Conservation (phyloP, 345 rosid species). For the Camelina neglecta region DNA sequence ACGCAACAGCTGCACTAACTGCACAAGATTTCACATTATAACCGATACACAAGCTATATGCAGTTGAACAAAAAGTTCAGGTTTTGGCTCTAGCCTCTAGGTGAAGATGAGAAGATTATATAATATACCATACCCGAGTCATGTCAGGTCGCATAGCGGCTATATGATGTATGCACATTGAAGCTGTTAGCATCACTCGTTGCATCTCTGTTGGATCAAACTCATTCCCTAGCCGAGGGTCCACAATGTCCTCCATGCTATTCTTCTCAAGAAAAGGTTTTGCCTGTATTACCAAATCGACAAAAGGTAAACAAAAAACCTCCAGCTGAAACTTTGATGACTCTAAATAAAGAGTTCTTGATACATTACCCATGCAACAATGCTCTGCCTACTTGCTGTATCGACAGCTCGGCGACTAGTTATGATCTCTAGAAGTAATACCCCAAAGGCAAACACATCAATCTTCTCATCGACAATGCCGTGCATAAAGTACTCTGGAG, state of each 20-base stretch:
- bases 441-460: constrained; percentile 89
- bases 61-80: background rate
- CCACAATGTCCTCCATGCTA: constrained; percentile 54
- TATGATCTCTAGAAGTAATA: constrained; percentile 81
- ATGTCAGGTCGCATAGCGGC: constrained; percentile 75
- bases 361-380: constrained; percentile 74
- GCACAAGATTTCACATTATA: constrained; percentile 1
- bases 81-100: background rate
- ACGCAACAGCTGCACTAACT: constrained; percentile 71
- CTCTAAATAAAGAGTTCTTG: background rate
- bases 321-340: background rate
- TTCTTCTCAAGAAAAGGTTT: constrained; percentile 69
- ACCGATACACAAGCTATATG: background rate
- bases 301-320: background rate
- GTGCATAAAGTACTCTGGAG: constrained; percentile 94
- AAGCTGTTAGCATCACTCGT: constrained; percentile 69
- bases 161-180: constrained; percentile 70
- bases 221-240: constrained; percentile 61
- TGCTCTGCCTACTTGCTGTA: constrained; percentile 65
- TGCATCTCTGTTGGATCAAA: constrained; percentile 68
- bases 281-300: constrained; percentile 53
- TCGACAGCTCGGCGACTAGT: constrained; percentile 93
- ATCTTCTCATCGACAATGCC: constrained; percentile 86
- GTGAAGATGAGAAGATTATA: background rate
- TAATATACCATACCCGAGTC: constrained; percentile 51